Evolutionary conservation across 2,329 filamentous ascomycete genomes (phyloP).

Genomic region (Sclerotinia minor): DNA sequence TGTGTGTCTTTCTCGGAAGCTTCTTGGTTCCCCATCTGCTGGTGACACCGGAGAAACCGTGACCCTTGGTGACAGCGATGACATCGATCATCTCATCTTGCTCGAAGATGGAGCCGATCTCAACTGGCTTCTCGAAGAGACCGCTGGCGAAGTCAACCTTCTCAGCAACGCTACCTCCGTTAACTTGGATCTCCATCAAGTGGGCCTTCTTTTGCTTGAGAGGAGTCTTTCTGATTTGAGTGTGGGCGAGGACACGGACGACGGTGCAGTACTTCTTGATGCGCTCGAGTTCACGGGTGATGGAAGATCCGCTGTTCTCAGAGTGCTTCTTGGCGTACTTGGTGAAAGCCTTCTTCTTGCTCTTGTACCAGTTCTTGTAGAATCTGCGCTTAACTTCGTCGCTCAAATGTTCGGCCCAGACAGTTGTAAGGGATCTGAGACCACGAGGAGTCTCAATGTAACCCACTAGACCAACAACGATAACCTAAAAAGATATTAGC

Average conservation of each 20-base stretch:
- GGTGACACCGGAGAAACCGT: slow-evolving; percentile 97
- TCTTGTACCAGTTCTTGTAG: slow-evolving; percentile 99
- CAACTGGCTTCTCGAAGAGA: slow-evolving; percentile 98
- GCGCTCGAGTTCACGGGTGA: slow-evolving; percentile 97
- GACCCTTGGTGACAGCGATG: slow-evolving; percentile 99
- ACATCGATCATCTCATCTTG: slow-evolving; percentile 99
- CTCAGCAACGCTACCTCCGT: slow-evolving; percentile 91
- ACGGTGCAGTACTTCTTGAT: slow-evolving; percentile 99
- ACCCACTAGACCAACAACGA: slow-evolving; percentile 98
- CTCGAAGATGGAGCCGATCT: slow-evolving; percentile 94
- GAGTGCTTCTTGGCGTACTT: slow-evolving; percentile 99
- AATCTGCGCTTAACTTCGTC: slow-evolving; percentile 99
- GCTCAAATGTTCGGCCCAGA: slow-evolving; percentile 99
- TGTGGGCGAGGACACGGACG: slow-evolving; percentile 98
- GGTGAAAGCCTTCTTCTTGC: slow-evolving; percentile 99
- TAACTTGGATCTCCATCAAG: slow-evolving; percentile 99
- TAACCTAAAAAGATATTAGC: slow-evolving; percentile 82
- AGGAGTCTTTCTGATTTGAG: slow-evolving; percentile 97
- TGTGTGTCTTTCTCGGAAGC: slow-evolving; percentile 99
- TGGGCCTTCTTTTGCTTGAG: slow-evolving; percentile 99
- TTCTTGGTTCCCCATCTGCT: slow-evolving; percentile 99
- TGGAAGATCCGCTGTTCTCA: slow-evolving; percentile 83
- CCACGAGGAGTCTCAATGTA: slow-evolving; percentile 99
- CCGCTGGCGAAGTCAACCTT: slow-evolving; percentile 96
- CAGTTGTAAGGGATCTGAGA: slow-evolving; percentile 97